Evolutionary conservation across 202 grass and related monocot genomes (phyloP).

Genomic region (Brachypodium distachyon): DNA sequence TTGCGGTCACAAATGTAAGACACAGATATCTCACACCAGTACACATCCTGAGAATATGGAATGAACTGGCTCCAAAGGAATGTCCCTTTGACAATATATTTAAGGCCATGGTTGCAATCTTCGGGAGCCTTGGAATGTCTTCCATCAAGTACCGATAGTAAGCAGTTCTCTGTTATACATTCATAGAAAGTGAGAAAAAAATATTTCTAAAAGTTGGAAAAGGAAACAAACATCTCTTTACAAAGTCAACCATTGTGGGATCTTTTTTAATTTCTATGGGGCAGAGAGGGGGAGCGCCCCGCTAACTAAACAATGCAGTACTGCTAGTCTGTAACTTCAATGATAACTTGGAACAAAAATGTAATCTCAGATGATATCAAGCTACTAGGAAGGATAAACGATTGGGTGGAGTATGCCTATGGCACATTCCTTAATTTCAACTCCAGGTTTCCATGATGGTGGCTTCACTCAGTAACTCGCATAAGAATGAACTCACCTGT

Average conservation of each 20-base stretch:
- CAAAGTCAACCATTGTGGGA: too few species aligned
- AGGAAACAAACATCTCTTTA: background rate
- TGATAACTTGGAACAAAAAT: background rate
- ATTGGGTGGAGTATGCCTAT: background rate
- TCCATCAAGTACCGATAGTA: background rate
- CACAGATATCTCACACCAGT: background rate
- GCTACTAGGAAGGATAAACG: background rate
- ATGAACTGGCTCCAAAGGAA: background rate
- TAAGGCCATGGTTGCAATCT: background rate
- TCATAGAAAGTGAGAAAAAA: background rate
- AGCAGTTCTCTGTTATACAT: background rate
- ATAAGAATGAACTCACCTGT: background rate
- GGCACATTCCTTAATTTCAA: background rate
- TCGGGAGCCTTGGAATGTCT: background rate
- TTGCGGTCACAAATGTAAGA: background rate
- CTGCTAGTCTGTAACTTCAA: background rate
- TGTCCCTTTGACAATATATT: background rate
- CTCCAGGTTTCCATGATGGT: background rate
- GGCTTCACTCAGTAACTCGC: background rate
- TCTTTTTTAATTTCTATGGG: too few species aligned
- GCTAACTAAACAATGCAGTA: too few species aligned
- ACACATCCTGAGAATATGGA: conserved; percentile 14
- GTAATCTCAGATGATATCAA: background rate
- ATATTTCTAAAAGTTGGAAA: background rate
- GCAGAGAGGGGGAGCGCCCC: too few species aligned